Conservation (phyloP, 805 yeast species). For the Wickerhamiella alocasiicola region DNA sequence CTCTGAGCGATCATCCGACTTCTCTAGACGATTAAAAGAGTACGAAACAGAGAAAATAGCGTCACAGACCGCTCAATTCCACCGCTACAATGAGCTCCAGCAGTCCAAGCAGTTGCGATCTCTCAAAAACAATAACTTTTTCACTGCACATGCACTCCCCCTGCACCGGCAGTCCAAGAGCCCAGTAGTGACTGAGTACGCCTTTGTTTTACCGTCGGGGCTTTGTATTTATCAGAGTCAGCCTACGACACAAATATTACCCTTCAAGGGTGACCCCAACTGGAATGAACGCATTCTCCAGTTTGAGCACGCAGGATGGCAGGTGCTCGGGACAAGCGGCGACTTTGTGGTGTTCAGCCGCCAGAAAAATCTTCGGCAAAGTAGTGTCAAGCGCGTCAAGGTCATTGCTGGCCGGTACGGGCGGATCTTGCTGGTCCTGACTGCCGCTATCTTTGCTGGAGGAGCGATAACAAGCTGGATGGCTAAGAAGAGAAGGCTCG, state of each 20-base stretch:
- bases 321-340: constrained; percentile 35
- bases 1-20: too few species aligned
- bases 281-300: constrained; percentile 28
- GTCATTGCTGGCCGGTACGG: constrained; percentile 6
- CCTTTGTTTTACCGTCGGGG: constrained; percentile 11
- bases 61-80: too few species aligned
- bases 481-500: too few species aligned
- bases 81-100: background rate
- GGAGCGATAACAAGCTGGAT: too few species aligned
- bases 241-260: constrained; percentile 9
- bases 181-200: constrained; percentile 13
- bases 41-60: too few species aligned
- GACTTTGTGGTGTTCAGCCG: constrained; percentile 34
- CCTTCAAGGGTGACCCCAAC: constrained; percentile 1
- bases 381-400: background rate
- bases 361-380: constrained; percentile 9
- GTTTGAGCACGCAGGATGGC: constrained; percentile 39
- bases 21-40: too few species aligned
- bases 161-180: background rate
- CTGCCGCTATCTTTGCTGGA: constrained; percentile 13
- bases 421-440: constrained; percentile 11
- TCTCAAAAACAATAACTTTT: constrained; percentile 32
- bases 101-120: background rate
- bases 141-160: constrained; percentile 31
- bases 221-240: constrained; percentile 6